These are phyloP conservation scores for Ephemerocybe angulata DNA, from an alignment of 768 basidiomycete species.

Conservation along the genomic window DNA sequence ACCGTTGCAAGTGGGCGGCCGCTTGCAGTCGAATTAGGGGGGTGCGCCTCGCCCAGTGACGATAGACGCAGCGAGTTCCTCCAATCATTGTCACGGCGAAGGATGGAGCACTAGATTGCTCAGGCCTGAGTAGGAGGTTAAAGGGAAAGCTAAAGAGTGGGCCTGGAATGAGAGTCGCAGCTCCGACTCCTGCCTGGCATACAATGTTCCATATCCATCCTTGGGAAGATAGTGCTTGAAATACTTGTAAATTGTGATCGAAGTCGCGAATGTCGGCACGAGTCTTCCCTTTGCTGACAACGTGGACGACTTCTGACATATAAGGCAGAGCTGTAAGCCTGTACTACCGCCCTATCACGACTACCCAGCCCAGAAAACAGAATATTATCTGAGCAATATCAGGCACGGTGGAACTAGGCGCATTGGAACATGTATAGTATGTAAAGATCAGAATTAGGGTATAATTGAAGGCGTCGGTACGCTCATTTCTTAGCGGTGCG, in stretches of 20 bases:
- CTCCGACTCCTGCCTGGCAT: too few species aligned
- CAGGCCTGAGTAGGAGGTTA: too few species aligned
- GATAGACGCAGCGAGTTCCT: too few species aligned
- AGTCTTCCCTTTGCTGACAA: too few species aligned
- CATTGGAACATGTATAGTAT: neutral
- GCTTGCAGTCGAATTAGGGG: neutral
- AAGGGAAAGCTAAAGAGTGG: too few species aligned
- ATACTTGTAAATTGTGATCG: neutral
- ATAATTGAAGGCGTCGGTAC: neutral
- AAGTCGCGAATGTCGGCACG: neutral
- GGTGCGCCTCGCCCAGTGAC: too few species aligned
- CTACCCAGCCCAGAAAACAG: neutral
- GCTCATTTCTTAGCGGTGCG: slow-evolving; percentile 2
- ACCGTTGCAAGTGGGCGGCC: neutral
- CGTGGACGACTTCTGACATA: neutral
- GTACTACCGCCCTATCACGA: too few species aligned
- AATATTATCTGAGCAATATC: neutral
- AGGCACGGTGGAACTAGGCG: neutral
- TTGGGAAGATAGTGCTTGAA: neutral
- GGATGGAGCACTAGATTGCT: too few species aligned
- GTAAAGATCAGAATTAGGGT: slow-evolving; percentile 2
- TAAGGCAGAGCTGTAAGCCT: neutral
- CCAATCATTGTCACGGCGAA: neutral
- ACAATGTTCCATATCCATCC: too few species aligned
- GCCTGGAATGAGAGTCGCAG: too few species aligned